phyloP scores from a whole-genome alignment of 2,329 filamentous ascomycete species.

The Aspergillus amoenus region DNA sequence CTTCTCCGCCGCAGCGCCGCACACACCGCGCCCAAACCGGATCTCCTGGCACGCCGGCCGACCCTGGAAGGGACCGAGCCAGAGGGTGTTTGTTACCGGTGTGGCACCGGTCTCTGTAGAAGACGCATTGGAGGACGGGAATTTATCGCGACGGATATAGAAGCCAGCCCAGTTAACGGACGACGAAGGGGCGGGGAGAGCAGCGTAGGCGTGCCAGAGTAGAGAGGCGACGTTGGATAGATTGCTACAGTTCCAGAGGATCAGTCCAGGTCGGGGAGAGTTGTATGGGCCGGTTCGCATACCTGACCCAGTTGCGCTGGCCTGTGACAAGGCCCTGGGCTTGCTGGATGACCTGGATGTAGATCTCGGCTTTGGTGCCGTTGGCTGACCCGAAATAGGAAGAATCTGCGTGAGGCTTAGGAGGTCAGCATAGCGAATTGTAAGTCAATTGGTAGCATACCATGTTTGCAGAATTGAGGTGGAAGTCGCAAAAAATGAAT shows the following conservation, averaged over 20 bases:
- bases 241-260: conserved; percentile 28
- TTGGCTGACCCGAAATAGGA: conserved; percentile 40
- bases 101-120: conserved; percentile 19
- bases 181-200: conserved; percentile 44
- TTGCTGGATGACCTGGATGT: conserved; percentile 42
- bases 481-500: not conserved
- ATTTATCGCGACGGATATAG: conserved; percentile 47
- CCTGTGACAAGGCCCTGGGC: conserved; percentile 39
- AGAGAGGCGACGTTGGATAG: conserved; percentile 49
- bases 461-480: not conserved
- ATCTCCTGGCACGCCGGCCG: conserved; percentile 51
- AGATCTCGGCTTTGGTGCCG: conserved; percentile 44
- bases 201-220: conserved; percentile 49
- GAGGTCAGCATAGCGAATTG: not conserved
- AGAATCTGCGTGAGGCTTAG: conserved; percentile 49
- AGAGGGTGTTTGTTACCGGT: conserved; percentile 28
- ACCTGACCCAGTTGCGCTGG: conserved; percentile 45
- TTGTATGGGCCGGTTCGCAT: not conserved
- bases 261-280: not conserved
- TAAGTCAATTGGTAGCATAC: not conserved
- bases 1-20: conserved; percentile 44
- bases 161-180: conserved; percentile 51
- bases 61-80: conserved; percentile 50
- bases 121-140: conserved; percentile 29
- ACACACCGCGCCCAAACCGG: conserved; percentile 47